Evolutionary conservation across 106 monocot species (phyloP).

Genomic region (Phalaenopsis aphrodite): DNA sequence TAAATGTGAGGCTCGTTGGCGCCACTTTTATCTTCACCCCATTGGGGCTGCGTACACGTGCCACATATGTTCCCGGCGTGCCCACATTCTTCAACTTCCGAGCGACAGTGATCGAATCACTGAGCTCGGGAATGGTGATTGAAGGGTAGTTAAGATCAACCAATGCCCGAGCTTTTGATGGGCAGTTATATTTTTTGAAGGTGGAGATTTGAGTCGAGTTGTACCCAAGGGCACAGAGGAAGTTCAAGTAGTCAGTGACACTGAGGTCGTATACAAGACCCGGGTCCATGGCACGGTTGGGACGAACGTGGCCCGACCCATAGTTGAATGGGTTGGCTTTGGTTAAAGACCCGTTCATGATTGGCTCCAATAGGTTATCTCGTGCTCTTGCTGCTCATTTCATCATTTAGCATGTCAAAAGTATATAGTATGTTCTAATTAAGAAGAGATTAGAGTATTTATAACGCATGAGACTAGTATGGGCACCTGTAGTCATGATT

Average conservation of each 20-base stretch:
- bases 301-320: constrained; percentile 51
- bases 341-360: constrained; percentile 28
- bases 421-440: not conserved
- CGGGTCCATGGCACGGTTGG: constrained; percentile 51
- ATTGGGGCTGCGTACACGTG: constrained; percentile 11
- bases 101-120: constrained; percentile 10
- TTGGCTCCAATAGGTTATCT: constrained; percentile 26
- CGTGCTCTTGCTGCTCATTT: constrained; percentile 26
- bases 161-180: constrained; percentile 4
- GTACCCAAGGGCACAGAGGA: constrained; percentile 47
- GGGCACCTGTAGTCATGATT: constrained; percentile 66
- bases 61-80: constrained; percentile 31
- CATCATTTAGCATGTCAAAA: not conserved
- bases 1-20: constrained; percentile 30
- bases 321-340: constrained; percentile 34
- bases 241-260: constrained; percentile 38
- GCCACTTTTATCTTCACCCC: constrained; percentile 37
- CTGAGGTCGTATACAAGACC: constrained; percentile 58
- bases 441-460: not conserved
- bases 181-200: constrained; percentile 20
- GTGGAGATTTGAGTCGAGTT: constrained; percentile 37
- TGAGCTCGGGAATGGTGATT: constrained; percentile 32
- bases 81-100: constrained; percentile 67
- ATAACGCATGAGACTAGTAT: not conserved
- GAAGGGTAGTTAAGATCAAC: constrained; percentile 55